Evolutionary conservation across 331 rosid species (phyloP).

Genomic region (Pyrus hybrid): DNA sequence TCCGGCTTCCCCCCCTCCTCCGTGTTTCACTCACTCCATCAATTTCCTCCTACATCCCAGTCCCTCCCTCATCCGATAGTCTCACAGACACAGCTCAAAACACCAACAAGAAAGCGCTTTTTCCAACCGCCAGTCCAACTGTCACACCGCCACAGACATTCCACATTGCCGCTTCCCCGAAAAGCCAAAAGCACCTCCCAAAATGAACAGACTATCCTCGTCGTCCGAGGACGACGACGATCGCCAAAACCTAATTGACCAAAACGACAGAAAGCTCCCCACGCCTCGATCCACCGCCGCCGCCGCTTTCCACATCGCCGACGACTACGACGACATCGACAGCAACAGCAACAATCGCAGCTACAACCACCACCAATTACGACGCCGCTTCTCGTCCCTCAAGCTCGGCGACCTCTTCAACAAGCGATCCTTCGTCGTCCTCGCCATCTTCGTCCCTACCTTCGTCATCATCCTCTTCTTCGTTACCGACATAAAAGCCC

Average conservation of each 20-base stretch:
- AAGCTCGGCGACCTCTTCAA: constrained; percentile 11
- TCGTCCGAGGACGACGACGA: constrained; percentile 74
- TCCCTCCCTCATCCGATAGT: not conserved
- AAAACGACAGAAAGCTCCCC: constrained; percentile 43
- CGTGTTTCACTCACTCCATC: not conserved
- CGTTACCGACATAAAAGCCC: constrained; percentile 37
- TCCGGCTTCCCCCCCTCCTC: not conserved
- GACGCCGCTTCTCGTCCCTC: constrained; percentile 25
- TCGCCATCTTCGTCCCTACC: constrained; percentile 8
- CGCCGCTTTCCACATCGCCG: constrained; percentile 48
- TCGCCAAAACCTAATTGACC: constrained; percentile 55
- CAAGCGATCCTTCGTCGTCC: constrained; percentile 42
- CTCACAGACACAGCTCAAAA: not conserved
- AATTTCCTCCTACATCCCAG: no score
- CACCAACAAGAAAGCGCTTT: not conserved
- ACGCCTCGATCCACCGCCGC: constrained; percentile 30
- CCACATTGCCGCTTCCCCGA: not conserved
- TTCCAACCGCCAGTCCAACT: not conserved
- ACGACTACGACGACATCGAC: constrained; percentile 11
- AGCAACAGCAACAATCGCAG: constrained; percentile 11
- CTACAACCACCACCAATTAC: constrained; percentile 18
- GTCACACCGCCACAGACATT: not conserved
- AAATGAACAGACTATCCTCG: constrained; percentile 42
- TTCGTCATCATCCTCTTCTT: constrained; percentile 28
- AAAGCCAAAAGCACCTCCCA: not conserved